Conservation (phyloP, 2,329 filamentous ascomycete genomes). For the Ascochyta koolunga region DNA sequence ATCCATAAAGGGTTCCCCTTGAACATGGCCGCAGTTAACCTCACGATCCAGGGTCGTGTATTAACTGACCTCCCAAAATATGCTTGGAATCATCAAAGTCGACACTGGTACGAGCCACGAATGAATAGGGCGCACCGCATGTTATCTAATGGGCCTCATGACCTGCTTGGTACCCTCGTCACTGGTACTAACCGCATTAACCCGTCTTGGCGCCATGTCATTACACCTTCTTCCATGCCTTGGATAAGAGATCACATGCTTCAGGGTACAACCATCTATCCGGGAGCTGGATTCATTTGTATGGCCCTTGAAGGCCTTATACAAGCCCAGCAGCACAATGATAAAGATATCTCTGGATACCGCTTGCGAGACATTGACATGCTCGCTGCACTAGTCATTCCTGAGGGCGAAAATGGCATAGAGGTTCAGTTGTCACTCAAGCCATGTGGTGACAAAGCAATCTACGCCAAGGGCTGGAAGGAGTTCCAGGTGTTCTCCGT, state of each 20-base stretch:
- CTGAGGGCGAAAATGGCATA: slow-evolving; percentile 32
- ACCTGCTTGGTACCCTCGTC: slow-evolving; percentile 25
- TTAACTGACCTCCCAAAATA: slow-evolving; percentile 39
- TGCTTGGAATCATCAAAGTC: slow-evolving; percentile 41
- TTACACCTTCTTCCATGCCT: slow-evolving; percentile 19
- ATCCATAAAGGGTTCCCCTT: slow-evolving; percentile 7
- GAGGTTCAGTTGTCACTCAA: slow-evolving; percentile 26
- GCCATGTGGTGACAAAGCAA: slow-evolving; percentile 9
- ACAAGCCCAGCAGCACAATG: neutral
- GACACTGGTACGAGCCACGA: slow-evolving; percentile 37
- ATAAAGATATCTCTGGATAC: slow-evolving; percentile 6
- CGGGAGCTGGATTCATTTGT: slow-evolving; percentile 3
- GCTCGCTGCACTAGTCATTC: slow-evolving; percentile 26
- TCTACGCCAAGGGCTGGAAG: slow-evolving; percentile 15
- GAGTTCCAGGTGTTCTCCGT: slow-evolving; percentile 27
- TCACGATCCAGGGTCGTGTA: neutral
- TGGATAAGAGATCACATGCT: slow-evolving; percentile 19
- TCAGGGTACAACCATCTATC: slow-evolving; percentile 24
- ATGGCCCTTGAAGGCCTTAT: slow-evolving; percentile 15
- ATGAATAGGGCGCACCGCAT: slow-evolving; percentile 26
- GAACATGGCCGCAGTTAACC: slow-evolving; percentile 21
- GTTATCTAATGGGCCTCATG: slow-evolving; percentile 14
- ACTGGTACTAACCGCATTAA: slow-evolving; percentile 22
- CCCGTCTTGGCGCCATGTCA: slow-evolving; percentile 24
- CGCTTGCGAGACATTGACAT: slow-evolving; percentile 28